A percentile compares a stretch with the other conserved stretches of the same genome.
Conservation (phyloP, 805 yeast genomes). For the Starmerella geochares region DNA sequence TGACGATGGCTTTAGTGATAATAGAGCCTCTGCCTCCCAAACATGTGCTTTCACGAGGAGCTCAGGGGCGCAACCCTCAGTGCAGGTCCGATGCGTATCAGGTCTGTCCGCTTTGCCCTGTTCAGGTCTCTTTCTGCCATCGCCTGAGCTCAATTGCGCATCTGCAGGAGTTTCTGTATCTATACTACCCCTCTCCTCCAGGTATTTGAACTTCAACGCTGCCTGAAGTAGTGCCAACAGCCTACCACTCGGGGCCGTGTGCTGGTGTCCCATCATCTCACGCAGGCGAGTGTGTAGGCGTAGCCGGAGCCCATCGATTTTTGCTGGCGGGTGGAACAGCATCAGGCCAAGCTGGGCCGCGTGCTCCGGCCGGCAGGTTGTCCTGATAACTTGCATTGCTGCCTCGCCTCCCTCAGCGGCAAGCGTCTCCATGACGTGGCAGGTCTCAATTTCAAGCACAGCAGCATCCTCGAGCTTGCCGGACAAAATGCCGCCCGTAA, state of each 20-base stretch:
- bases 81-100: no score
- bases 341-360: background rate
- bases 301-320: background rate
- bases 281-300: background rate
- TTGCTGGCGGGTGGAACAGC: background rate
- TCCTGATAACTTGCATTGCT: background rate
- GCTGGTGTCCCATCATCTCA: background rate
- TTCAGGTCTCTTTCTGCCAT: no score
- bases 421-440: background rate
- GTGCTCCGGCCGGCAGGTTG: background rate
- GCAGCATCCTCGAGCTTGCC: background rate
- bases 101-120: no score
- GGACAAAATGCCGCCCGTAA: background rate
- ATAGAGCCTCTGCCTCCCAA: background rate
- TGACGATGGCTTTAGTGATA: background rate
- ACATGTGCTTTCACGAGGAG: background rate
- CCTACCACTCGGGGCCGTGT: background rate
- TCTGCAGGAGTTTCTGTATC: background rate
- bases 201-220: background rate
- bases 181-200: background rate
- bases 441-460: slow-evolving; percentile 2
- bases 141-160: background rate
- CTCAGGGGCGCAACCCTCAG: background rate
- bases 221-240: background rate
- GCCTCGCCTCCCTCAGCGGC: background rate